These are phyloP conservation scores for Xylaria multiplex DNA, from an alignment of 2,329 filamentous ascomycete genomes.

Conservation along the genomic window DNA sequence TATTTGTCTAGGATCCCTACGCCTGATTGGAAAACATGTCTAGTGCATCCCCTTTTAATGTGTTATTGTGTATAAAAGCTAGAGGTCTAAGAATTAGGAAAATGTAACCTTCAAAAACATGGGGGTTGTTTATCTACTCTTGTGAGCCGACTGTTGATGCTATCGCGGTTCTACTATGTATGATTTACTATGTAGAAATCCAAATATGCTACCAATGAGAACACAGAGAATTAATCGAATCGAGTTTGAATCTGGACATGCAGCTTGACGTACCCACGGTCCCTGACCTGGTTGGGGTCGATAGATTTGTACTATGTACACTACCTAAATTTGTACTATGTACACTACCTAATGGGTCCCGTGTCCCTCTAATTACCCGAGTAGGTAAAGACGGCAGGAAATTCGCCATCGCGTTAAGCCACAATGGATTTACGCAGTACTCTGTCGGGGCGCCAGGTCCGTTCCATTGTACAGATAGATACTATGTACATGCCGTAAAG, in stretches of 20 bases:
- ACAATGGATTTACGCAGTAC: constrained; percentile 18
- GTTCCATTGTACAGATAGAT: constrained; percentile 18
- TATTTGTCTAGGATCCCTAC: constrained; percentile 6
- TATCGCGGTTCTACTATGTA: too few relatives aligned
- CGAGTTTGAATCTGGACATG: constrained; percentile 13
- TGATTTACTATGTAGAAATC: neutral
- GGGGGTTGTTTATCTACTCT: neutral
- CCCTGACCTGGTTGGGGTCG: constrained; percentile 29
- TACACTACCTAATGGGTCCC: neutral
- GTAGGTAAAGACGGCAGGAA: constrained; percentile 17
- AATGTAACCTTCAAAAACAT: neutral
- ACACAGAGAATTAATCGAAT: constrained; percentile 5
- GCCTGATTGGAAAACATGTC: neutral
- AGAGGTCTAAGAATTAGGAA: neutral
- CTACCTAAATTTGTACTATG: constrained; percentile 3
- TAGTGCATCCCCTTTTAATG: neutral
- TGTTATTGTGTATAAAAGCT: neutral
- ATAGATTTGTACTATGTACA: neutral
- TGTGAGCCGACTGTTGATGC: neutral
- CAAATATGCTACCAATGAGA: neutral
- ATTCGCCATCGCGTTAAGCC: constrained; percentile 23
- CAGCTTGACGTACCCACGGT: constrained; percentile 23
- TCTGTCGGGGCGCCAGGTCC: constrained; percentile 30
- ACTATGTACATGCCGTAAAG: constrained; percentile 2
- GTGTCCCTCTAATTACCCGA: constrained; percentile 26